Evolutionary conservation across 176 grass and related monocot genomes (phyloP).

Genomic region (Puya raimondii): DNA sequence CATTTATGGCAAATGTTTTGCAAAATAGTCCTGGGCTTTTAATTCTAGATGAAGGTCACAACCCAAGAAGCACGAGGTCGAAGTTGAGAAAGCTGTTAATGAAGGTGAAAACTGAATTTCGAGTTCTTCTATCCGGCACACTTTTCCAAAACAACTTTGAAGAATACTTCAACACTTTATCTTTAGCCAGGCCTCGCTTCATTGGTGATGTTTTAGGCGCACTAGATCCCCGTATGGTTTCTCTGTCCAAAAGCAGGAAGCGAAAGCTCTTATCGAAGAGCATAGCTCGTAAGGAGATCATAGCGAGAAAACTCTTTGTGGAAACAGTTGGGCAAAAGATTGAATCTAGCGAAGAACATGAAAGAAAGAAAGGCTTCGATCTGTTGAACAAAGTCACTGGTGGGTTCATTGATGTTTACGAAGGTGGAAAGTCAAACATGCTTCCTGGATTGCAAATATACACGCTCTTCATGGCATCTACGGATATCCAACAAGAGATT

Average conservation of each 20-base stretch:
- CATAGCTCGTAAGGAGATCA: conserved; percentile 38
- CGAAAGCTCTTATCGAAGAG: conserved; percentile 18
- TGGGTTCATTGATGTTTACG: conserved; percentile 67
- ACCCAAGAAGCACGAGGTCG: conserved; percentile 78
- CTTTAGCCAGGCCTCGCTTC: conserved; percentile 78
- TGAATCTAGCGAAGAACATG: conserved; percentile 38
- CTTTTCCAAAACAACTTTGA: conserved; percentile 93
- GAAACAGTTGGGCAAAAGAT: conserved; percentile 76
- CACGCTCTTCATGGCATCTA: conserved; percentile 53
- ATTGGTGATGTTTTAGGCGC: conserved; percentile 47
- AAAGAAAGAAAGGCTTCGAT: conserved; percentile 41
- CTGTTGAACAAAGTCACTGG: conserved; percentile 54
- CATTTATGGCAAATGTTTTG: conserved; percentile 45
- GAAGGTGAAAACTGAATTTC: conserved; percentile 83
- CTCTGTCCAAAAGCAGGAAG: conserved; percentile 18
- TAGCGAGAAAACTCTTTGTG: conserved; percentile 59
- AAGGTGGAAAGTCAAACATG: conserved; percentile 35
- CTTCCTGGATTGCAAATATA: conserved; percentile 80
- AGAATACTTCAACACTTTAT: conserved; percentile 94
- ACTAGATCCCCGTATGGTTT: conserved; percentile 23
- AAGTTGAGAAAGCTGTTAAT: conserved; percentile 70
- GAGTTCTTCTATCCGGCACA: conserved; percentile 86
- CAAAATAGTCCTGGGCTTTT: conserved; percentile 70
- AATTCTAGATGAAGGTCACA: conserved; percentile 91
- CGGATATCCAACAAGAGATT: conserved; percentile 49